Conservation (phyloP, 1,284 basidiomycete species). For the Blastosporella zonata region DNA sequence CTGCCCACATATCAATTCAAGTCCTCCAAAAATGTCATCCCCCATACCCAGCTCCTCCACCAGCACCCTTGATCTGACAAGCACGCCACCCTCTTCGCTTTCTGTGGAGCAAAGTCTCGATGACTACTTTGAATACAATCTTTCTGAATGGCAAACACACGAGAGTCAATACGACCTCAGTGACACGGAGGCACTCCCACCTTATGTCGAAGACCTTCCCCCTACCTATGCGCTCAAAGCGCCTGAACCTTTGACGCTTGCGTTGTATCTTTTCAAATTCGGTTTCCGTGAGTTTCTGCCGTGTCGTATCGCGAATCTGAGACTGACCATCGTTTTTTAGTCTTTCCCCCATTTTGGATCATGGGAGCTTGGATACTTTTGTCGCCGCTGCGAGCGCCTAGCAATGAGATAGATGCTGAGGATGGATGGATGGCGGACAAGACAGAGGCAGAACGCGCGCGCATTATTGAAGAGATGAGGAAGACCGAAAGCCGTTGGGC, state of each 20-base stretch:
- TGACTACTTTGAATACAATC: conserved; percentile 19
- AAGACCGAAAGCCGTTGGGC: conserved; percentile 40
- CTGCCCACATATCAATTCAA: neutral
- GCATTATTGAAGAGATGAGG: conserved; percentile 35
- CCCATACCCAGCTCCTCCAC: neutral
- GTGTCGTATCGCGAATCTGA: neutral
- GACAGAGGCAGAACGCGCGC: conserved; percentile 42
- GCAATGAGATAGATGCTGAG: conserved; percentile 16
- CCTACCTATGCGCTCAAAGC: conserved; percentile 17
- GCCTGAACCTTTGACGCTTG: conserved; percentile 20
- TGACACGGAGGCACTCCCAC: conserved; percentile 14
- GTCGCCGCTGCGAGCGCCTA: conserved; percentile 31
- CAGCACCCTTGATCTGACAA: neutral
- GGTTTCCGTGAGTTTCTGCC: conserved; percentile 20
- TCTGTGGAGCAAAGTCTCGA: neutral
- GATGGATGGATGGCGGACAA: conserved; percentile 43
- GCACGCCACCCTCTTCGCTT: neutral
- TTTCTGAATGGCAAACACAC: conserved; percentile 17
- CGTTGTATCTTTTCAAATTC: conserved; percentile 22
- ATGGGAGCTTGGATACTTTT: conserved; percentile 42
- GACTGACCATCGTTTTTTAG: conserved; percentile 22
- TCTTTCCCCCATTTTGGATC: conserved; percentile 49
- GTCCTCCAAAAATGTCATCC: neutral
- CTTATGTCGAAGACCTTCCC: conserved; percentile 19
- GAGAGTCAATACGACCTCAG: conserved; percentile 22